Evolutionary conservation across 2,329 filamentous ascomycete genomes (phyloP), one percentile per base, ranked within the genome.

Genomic region (Talaromyces pinophilus): DNA sequence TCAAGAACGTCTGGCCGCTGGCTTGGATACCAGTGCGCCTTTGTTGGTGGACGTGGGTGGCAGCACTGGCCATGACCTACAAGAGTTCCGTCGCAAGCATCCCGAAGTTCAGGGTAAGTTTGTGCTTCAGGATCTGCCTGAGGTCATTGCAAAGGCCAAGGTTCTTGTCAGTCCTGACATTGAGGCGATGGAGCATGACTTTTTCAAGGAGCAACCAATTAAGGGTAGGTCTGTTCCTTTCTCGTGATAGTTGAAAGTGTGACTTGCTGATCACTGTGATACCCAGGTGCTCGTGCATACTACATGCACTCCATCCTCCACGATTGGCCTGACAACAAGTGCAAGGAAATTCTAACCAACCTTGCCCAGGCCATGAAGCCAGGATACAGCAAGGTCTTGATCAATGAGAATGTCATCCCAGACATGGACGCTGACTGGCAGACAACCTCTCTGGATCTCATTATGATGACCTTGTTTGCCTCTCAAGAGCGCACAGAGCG

Each of bases 61-160:
- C 28, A 70, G 71, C 35, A 61, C 64, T 17, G 71, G 71, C 8
- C 70, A 72, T 40, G 71, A 72, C 30, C 52, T 71, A 1, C 68
- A 70, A 2, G 74, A 79, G 46, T 79, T 84, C 65, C 73, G 62
- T 2, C 68, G 70, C 0, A 78, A 79, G 59, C 77, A 78, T 67
- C 78, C 81, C 0, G 61, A 76, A 0, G 71, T 74, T 0, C 77
- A 79, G 0, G 83, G 83, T 1, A 73, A 77, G 3, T 71, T 85
- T 2, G 71, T 86, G 0, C 73, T 86, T 0, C 83, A 87, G 69
- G 85, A 86, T 67, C 73, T 82, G 5, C 76, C 79, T 0, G 71
- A 75, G 2, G 80, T 85, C 19, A 63, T 76, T 60, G 68, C 71
- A 52, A 67, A 75, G 19, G 71, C 72, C 17, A 68, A 69, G 48